Conservation (phyloP, 2,329 filamentous ascomycete species). For the Fusarium sp. region DNA sequence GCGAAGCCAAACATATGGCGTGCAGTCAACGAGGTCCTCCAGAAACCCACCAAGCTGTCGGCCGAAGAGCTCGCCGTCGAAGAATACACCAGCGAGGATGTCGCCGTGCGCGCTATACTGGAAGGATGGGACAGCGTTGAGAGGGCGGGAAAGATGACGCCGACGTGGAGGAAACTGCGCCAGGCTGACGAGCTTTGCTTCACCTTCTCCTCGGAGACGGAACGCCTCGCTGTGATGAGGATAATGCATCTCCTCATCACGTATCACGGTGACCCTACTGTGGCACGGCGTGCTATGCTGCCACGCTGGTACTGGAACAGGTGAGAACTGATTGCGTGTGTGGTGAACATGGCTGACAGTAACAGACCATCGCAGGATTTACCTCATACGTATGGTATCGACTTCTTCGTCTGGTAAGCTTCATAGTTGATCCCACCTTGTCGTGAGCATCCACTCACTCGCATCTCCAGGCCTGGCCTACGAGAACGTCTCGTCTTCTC, state of each 20-base stretch:
- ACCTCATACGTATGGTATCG: constrained; percentile 45
- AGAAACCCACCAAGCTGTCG: constrained; percentile 21
- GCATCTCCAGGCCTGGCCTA: constrained; percentile 39
- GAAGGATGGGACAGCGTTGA: constrained; percentile 47
- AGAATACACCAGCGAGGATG: constrained; percentile 40
- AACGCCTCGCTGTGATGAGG: constrained; percentile 41
- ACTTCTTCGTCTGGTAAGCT: constrained; percentile 46
- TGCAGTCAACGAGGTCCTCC: constrained; percentile 37
- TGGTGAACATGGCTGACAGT: not conserved
- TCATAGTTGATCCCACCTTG: fast-evolving
- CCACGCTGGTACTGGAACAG: constrained; percentile 44
- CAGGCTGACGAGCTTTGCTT: constrained; percentile 42
- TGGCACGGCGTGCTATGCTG: constrained; percentile 29
- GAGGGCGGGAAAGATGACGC: constrained; percentile 38
- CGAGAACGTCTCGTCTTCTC: constrained; percentile 45
- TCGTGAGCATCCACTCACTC: not conserved
- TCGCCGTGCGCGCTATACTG: constrained; percentile 38
- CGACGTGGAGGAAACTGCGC: constrained; percentile 43
- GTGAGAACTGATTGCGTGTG: constrained; percentile 7
- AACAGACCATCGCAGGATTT: constrained; percentile 43
- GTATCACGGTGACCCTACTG: constrained; percentile 43
- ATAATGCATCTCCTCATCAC: constrained; percentile 41
- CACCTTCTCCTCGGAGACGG: constrained; percentile 19
- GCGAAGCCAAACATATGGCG: constrained; percentile 40
- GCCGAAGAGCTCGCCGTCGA: constrained; percentile 27